Conservation (phyloP, 1,284 basidiomycete genomes). For the Dichomitus squalens region DNA sequence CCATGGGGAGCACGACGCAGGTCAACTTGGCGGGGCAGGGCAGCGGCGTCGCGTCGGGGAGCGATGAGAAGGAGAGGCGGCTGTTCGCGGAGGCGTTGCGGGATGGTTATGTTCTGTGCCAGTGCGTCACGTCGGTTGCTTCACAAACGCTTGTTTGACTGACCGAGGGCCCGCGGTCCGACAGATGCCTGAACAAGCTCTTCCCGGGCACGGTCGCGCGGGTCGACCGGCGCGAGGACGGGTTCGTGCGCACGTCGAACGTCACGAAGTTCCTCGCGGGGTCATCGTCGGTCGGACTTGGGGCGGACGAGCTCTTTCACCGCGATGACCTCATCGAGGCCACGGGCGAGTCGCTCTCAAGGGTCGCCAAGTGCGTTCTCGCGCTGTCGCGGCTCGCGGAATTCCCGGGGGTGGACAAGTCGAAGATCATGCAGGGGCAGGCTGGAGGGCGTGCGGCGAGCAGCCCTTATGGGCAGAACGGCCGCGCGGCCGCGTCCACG, state of each 20-base stretch:
- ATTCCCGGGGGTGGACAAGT: slow-evolving; percentile 44
- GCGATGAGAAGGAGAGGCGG: slow-evolving; percentile 74
- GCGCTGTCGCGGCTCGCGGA: slow-evolving; percentile 66
- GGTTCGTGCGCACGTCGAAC: slow-evolving; percentile 64
- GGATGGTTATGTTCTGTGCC: slow-evolving; percentile 87
- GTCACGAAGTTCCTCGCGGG: slow-evolving; percentile 75
- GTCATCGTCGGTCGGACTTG: slow-evolving; percentile 64
- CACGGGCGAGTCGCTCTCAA: slow-evolving; percentile 58
- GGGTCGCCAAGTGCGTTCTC: slow-evolving; percentile 70
- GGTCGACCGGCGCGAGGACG: slow-evolving; percentile 70
- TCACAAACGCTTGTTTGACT: slow-evolving; percentile 8
- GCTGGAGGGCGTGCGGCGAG: slow-evolving; percentile 33
- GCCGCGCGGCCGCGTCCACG: slow-evolving; percentile 57
- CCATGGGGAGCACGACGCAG: slow-evolving; percentile 46
- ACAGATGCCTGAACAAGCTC: slow-evolving; percentile 77
- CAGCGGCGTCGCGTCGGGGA: slow-evolving; percentile 47
- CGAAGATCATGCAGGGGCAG: slow-evolving; percentile 47
- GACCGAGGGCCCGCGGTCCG: slow-evolving; percentile 5
- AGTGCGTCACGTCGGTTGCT: slow-evolving; percentile 55
- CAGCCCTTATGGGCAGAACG: slow-evolving; percentile 37
- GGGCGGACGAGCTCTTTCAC: slow-evolving; percentile 65
- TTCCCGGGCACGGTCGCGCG: slow-evolving; percentile 61
- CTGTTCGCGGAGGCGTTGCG: slow-evolving; percentile 74
- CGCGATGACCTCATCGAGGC: slow-evolving; percentile 68
- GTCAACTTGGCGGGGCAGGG: slow-evolving; percentile 36